Evolutionary conservation across 2,329 filamentous ascomycete species (phyloP).

Genomic region (Apiospora saccharicola): DNA sequence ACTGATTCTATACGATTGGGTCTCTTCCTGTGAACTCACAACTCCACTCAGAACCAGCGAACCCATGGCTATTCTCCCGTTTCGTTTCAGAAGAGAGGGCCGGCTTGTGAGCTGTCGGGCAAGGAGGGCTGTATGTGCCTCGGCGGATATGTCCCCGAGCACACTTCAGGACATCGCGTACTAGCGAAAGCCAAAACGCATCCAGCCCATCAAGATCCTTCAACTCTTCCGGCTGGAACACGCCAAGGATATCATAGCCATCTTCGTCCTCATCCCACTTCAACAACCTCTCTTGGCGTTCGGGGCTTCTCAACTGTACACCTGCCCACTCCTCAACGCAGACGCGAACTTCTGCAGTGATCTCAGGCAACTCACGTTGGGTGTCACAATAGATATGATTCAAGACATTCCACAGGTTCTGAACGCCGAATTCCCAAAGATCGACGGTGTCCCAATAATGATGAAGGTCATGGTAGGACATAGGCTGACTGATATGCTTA

Average conservation of each 20-base stretch:
- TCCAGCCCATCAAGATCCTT: conserved; percentile 29
- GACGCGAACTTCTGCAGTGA: conserved; percentile 36
- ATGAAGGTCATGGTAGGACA: conserved; percentile 18
- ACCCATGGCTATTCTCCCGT: neutral
- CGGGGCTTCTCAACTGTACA: conserved; percentile 27
- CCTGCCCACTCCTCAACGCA: conserved; percentile 33
- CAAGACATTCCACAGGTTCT: conserved; percentile 58
- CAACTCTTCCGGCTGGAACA: conserved; percentile 31
- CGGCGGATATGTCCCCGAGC: conserved; percentile 29
- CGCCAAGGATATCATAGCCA: conserved; percentile 30
- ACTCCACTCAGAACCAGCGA: conserved; percentile 2
- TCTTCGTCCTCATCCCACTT: conserved; percentile 29
- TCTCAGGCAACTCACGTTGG: conserved; percentile 39
- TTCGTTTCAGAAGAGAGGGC: neutral
- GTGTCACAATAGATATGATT: conserved; percentile 52
- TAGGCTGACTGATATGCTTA: conserved; percentile 24
- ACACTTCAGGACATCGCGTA: conserved; percentile 31
- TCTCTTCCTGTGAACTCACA: neutral
- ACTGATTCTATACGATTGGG: neutral
- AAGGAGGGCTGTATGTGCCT: conserved; percentile 4
- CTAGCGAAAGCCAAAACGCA: conserved; percentile 27
- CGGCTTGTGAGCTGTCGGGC: neutral
- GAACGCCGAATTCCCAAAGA: conserved; percentile 54
- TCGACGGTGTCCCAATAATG: conserved; percentile 54
- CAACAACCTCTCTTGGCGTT: conserved; percentile 30